Conservation (phyloP, 495 filamentous ascomycete species). For the Lophiotrema nucula region DNA sequence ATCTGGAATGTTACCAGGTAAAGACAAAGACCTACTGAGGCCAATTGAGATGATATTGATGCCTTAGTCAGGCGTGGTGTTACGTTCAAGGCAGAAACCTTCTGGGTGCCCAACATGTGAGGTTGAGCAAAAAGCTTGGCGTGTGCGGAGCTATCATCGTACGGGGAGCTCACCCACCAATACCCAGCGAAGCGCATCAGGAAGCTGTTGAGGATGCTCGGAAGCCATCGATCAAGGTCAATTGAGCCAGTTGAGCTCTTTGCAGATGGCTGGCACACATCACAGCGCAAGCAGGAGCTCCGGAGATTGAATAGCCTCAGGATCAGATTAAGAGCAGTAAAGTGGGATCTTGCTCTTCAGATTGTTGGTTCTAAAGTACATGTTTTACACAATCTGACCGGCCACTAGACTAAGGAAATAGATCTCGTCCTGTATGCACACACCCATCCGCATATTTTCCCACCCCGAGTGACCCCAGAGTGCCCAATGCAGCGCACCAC, state of each 20-base stretch:
- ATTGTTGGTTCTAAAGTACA: constrained; percentile 36
- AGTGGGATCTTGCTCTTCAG: constrained; percentile 33
- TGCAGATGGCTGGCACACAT: neutral
- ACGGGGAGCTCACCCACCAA: constrained; percentile 5
- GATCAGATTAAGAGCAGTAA: constrained; percentile 25
- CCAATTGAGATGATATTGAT: too few relatives aligned
- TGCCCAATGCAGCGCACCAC: constrained; percentile 14
- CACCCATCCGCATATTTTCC: constrained; percentile 32
- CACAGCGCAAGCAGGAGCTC: constrained; percentile 2
- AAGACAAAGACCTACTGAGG: too few relatives aligned
- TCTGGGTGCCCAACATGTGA: constrained; percentile 16
- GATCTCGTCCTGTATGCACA: constrained; percentile 30
- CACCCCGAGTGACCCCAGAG: constrained; percentile 20
- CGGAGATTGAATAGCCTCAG: constrained; percentile 8
- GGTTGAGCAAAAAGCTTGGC: constrained; percentile 29
- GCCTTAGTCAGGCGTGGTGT: constrained; percentile 14
- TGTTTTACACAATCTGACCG: constrained; percentile 36
- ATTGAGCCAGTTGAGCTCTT: constrained; percentile 17
- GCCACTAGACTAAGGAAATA: constrained; percentile 30
- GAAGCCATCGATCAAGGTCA: neutral
- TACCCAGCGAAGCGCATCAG: neutral
- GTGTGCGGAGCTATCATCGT: constrained; percentile 3
- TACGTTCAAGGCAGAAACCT: neutral
- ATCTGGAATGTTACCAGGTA: too few relatives aligned
- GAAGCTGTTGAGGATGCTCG: neutral